A percentile compares a stretch with the other conserved stretches of the same genome.
These are phyloP conservation scores for Cytospora paraplurivora DNA, from an alignment of 2,329 filamentous ascomycete species.

Conservation along the genomic window DNA sequence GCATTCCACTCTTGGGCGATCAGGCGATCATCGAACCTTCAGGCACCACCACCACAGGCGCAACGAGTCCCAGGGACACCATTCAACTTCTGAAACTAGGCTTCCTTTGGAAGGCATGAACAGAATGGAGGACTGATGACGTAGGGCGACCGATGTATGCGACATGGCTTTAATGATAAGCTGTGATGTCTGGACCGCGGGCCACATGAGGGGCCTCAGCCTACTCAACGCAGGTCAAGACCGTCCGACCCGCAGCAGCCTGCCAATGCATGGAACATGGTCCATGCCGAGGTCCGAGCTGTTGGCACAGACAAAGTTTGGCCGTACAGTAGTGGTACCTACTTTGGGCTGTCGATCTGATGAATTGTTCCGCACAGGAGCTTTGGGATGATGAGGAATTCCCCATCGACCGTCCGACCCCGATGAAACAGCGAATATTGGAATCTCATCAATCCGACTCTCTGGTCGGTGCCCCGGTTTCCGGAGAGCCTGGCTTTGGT, in stretches of 20 bases:
- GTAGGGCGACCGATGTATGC: background rate
- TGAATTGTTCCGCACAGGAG: background rate
- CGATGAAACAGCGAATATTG: background rate
- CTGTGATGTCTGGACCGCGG: background rate
- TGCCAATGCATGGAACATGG: background rate
- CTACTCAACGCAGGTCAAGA: background rate
- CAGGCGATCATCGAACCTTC: too few relatives aligned
- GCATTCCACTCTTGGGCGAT: background rate
- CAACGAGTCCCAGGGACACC: background rate
- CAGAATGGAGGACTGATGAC: background rate
- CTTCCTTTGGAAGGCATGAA: background rate
- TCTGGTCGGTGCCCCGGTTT: background rate
- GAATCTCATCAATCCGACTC: conserved; percentile 1
- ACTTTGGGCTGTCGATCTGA: background rate
- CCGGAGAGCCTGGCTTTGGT: conserved; percentile 5
- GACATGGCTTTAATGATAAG: background rate
- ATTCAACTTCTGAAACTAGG: background rate
- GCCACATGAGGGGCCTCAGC: background rate
- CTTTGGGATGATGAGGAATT: background rate
- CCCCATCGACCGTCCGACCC: background rate
- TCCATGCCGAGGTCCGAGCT: background rate
- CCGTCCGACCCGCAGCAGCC: background rate
- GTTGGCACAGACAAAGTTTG: background rate
- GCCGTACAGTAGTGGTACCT: too few relatives aligned
- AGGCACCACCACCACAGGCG: background rate